Conservation (phyloP, 441 rosid genomes). For the Populus tomentosa region DNA sequence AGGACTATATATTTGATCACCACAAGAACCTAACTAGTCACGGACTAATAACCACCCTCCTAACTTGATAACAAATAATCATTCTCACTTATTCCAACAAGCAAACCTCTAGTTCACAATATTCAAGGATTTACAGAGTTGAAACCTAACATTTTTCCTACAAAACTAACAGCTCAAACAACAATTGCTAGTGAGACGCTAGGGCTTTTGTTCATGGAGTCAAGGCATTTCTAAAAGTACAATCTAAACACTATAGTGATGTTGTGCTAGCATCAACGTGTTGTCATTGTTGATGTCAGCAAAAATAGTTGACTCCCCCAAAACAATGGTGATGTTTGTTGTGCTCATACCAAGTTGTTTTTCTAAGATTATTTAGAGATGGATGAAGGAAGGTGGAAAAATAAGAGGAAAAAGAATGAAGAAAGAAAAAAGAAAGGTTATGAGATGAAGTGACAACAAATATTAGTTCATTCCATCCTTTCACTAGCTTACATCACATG, state of each 20-base stretch:
- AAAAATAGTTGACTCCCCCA: background rate
- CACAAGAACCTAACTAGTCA: background rate
- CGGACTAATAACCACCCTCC: background rate
- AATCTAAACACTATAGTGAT: background rate
- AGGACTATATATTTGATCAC: background rate
- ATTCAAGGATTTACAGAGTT: background rate
- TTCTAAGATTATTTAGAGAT: background rate
- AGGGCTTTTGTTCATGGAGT: background rate
- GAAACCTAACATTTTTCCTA: background rate
- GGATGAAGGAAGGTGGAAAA: background rate
- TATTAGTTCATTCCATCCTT: background rate
- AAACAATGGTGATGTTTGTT: background rate
- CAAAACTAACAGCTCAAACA: background rate
- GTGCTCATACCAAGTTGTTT: background rate
- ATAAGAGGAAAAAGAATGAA: background rate
- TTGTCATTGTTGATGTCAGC: background rate
- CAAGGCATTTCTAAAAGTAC: background rate
- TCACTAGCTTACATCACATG: background rate
- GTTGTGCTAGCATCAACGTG: background rate
- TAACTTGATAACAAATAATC: background rate
- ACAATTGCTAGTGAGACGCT: background rate
- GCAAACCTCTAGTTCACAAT: background rate
- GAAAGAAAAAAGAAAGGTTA: background rate
- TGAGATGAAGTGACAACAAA: background rate
- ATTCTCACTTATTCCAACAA: background rate